Evolutionary conservation across 805 yeast species (phyloP).

Genomic region (Yarrowia porcina): DNA sequence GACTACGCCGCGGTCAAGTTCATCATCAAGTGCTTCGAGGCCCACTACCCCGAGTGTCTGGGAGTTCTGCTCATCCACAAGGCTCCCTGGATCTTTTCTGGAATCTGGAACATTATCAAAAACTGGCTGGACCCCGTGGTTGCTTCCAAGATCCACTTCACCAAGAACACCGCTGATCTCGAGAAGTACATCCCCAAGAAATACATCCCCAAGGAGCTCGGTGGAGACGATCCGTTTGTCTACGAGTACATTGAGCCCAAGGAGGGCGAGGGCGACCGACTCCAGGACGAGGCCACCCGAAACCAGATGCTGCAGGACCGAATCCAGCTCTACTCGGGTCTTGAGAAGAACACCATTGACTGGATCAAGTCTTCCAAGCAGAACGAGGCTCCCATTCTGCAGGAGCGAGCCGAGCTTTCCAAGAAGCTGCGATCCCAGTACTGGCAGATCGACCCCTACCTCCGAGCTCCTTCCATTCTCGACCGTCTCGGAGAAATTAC

Average conservation of each 20-base stretch:
- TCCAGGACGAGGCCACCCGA: conserved; percentile 47
- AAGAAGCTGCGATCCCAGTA: conserved; percentile 59
- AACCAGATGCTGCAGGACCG: conserved; percentile 51
- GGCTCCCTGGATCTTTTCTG: conserved; percentile 96
- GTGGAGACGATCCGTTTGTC: conserved; percentile 64
- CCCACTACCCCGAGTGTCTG: conserved; percentile 92
- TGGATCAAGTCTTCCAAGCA: conserved; percentile 64
- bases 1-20: conserved; percentile 90
- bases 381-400: conserved; percentile 48
- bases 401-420: conserved; percentile 47
- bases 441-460: conserved; percentile 69
- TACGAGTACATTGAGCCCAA: conserved; percentile 62
- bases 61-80: conserved; percentile 82
- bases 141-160: conserved; percentile 83
- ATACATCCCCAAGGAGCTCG: conserved; percentile 66
- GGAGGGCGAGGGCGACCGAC: conserved; percentile 51
- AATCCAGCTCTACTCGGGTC: conserved; percentile 49
- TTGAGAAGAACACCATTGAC: conserved; percentile 60
- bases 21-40: conserved; percentile 84
- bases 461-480: conserved; percentile 72
- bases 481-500: conserved; percentile 74
- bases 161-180: conserved; percentile 67
- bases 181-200: conserved; percentile 55
- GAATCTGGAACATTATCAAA: conserved; percentile 90
- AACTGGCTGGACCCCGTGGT: conserved; percentile 97